Conservation (phyloP, 2,329 filamentous ascomycete genomes). For the Didymella arachidicola region DNA sequence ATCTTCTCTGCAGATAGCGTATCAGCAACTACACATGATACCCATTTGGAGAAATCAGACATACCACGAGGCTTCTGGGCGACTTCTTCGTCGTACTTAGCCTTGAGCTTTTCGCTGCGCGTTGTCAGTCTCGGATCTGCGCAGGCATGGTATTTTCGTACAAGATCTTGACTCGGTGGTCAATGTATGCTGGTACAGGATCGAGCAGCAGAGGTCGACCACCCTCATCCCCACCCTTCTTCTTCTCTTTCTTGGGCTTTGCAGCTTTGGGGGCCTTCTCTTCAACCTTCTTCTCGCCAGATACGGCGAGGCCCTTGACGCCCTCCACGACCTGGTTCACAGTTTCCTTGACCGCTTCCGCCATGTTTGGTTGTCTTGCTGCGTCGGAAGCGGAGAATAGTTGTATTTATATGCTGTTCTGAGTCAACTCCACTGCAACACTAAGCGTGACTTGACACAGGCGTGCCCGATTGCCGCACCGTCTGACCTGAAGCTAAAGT, state of each 20-base stretch:
- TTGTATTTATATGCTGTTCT: constrained; percentile 27
- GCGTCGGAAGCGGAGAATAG: constrained; percentile 33
- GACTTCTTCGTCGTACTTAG: constrained; percentile 79
- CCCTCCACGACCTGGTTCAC: constrained; percentile 62
- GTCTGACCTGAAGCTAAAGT: constrained; percentile 11
- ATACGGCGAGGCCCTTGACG: constrained; percentile 67
- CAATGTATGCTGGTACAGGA: constrained; percentile 75
- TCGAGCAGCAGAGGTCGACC: constrained; percentile 57
- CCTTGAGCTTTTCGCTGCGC: constrained; percentile 76
- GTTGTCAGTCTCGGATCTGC: constrained; percentile 20
- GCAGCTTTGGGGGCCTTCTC: constrained; percentile 31
- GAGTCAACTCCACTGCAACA: constrained; percentile 37
- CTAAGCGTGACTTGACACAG: constrained; percentile 16
- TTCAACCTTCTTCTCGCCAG: constrained; percentile 44
- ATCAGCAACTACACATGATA: constrained; percentile 25
- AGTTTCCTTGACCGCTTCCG: constrained; percentile 58
- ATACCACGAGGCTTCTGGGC: constrained; percentile 68
- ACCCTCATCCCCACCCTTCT: constrained; percentile 47
- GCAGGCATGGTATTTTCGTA: constrained; percentile 18
- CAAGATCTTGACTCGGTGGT: constrained; percentile 85
- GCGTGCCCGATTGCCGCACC: constrained; percentile 13
- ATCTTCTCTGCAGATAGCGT: constrained; percentile 64
- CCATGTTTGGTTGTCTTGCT: constrained; percentile 51
- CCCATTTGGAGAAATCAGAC: constrained; percentile 10
- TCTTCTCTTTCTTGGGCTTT: constrained; percentile 54